These are phyloP conservation scores for Plasmodium relictum DNA, from an alignment of 169 alveolate genomes.

Conservation along the genomic window DNA sequence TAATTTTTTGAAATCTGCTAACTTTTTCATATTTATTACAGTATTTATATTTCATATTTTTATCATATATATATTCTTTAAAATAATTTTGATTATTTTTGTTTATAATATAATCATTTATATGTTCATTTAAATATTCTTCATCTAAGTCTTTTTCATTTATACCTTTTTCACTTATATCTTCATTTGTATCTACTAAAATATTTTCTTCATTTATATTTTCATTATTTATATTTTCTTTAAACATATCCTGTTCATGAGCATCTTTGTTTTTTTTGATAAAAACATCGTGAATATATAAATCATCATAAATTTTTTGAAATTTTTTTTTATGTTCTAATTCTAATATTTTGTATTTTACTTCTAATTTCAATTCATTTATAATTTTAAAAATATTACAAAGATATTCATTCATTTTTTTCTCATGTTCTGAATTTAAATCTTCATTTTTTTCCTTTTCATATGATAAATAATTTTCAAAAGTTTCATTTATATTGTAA, in stretches of 20 bases:
- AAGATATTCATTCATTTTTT: neutral
- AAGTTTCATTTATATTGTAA: neutral
- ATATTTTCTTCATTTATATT: neutral
- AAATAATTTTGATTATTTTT: slow-evolving; percentile 2
- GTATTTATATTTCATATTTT: neutral
- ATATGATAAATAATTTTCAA: neutral
- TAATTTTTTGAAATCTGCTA: slow-evolving; percentile 63
- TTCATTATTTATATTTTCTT: too few relatives aligned
- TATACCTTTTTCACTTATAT: neutral
- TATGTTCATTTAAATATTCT: neutral
- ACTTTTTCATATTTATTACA: slow-evolving; percentile 17
- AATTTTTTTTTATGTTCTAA: slow-evolving; percentile 27
- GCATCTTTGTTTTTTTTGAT: neutral
- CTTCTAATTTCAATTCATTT: slow-evolving; percentile 6
- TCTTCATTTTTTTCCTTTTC: slow-evolving; percentile 1
- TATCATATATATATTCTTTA: slow-evolving; percentile 4
- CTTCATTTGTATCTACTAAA: neutral
- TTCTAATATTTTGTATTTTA: slow-evolving; percentile 27
- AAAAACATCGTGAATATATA: slow-evolving; percentile 56
- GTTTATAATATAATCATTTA: neutral
- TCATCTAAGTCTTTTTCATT: neutral
- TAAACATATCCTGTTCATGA: neutral
- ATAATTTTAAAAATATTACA: slow-evolving; percentile 17
- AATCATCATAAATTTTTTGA: slow-evolving; percentile 38
- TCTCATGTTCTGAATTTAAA: neutral